A percentile compares a stretch with the other conserved stretches of the same genome.
phyloP scores from a whole-genome alignment of 768 basidiomycete genomes.

The Termitomyces sp. region DNA sequence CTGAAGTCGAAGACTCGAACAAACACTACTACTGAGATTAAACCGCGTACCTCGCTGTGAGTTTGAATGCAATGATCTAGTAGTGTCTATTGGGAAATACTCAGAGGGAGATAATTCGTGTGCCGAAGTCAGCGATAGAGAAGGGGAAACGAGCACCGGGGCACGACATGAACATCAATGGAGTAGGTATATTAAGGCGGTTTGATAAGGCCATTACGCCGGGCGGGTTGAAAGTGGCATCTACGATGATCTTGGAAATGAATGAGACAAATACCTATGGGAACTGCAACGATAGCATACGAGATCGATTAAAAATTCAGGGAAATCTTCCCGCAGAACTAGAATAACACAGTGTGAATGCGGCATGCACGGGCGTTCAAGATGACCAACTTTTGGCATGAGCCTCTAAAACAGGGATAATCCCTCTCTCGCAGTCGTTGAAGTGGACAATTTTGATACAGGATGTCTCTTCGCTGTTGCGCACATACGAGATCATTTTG shows the following conservation, averaged over 20 bases:
- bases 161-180: constrained; percentile 62
- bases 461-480: no score
- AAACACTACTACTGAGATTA: no score
- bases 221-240: constrained; percentile 39
- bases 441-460: no score
- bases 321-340: constrained; percentile 63
- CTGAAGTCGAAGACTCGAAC: no score
- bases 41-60: no score
- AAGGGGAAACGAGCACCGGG: constrained; percentile 43
- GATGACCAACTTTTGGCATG: no score
- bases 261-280: not conserved
- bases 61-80: no score
- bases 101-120: constrained; percentile 43
- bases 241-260: constrained; percentile 38
- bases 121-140: constrained; percentile 46
- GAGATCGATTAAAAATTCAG: constrained; percentile 59
- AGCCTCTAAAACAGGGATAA: no score
- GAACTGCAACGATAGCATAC: constrained; percentile 27
- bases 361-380: no score
- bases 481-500: no score
- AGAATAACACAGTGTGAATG: not conserved
- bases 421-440: no score
- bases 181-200: constrained; percentile 46
- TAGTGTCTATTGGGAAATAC: not conserved
- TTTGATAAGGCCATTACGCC: constrained; percentile 47